phyloP scores from a whole-genome alignment of 2,329 filamentous ascomycete genomes.

The Penicillium sp. region DNA sequence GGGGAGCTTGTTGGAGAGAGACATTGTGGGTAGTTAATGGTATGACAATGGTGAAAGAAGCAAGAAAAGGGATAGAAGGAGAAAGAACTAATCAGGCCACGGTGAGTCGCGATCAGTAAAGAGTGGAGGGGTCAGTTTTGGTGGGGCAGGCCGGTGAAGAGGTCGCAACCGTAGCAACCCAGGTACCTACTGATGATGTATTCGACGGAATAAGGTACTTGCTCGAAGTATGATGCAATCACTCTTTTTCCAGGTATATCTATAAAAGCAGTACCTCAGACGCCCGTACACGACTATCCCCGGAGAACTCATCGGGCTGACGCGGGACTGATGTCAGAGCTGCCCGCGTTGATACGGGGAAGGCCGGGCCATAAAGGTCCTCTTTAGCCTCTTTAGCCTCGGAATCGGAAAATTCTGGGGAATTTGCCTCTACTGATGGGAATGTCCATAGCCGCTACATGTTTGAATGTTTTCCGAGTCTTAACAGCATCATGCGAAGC shows the following conservation, averaged over 20 bases:
- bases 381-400: conserved; percentile 27
- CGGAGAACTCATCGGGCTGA: conserved; percentile 39
- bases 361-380: conserved; percentile 16
- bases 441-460: conserved; percentile 19
- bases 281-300: conserved; percentile 13
- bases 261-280: not conserved
- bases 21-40: conserved; percentile 61
- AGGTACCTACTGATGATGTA: conserved; percentile 16
- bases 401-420: conserved; percentile 26
- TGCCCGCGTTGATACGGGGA: conserved; percentile 27
- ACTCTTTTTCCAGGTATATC: not conserved
- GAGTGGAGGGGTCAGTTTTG: conserved; percentile 22
- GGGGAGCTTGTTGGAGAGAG: conserved; percentile 96
- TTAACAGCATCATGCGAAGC: conserved; percentile 1
- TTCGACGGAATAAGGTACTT: conserved; percentile 6
- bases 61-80: conserved; percentile 7
- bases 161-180: conserved; percentile 11
- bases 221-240: fast-evolving
- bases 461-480: not conserved
- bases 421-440: conserved; percentile 23
- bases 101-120: conserved; percentile 24
- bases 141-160: conserved; percentile 27
- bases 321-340: conserved; percentile 43
- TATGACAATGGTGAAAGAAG: conserved; percentile 9
- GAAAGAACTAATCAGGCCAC: conserved; percentile 22